Conservation (phyloP, 805 yeast species). For the Starmerella geochares region DNA sequence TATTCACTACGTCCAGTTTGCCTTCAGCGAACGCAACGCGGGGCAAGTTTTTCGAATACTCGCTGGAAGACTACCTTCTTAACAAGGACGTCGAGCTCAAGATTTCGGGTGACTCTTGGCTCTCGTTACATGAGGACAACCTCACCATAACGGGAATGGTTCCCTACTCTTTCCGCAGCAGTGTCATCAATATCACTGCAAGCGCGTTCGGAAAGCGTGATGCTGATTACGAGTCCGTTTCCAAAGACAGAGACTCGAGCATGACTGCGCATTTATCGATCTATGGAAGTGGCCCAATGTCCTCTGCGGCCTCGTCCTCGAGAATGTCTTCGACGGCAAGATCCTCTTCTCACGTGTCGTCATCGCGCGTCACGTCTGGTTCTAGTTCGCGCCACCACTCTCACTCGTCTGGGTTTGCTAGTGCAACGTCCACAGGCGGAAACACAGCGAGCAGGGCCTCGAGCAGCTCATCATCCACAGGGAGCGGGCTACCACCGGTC, state of each 20-base stretch:
- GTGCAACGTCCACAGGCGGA: conserved; percentile 20
- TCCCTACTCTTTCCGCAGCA: conserved; percentile 41
- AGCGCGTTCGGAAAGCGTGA: conserved; percentile 38
- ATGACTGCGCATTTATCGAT: conserved; percentile 21
- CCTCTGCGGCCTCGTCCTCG: conserved; percentile 9
- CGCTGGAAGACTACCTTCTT: conserved; percentile 52
- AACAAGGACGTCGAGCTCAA: conserved; percentile 26
- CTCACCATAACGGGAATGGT: conserved; percentile 57
- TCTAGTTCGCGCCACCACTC: conserved; percentile 30
- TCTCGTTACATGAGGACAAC: conserved; percentile 49
- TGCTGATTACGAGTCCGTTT: conserved; percentile 29
- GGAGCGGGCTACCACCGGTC: conserved; percentile 29
- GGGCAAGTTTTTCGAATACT: conserved; percentile 44
- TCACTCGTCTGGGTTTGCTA: conserved; percentile 12
- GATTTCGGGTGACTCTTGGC: conserved; percentile 47
- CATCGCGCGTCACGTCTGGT: conserved; percentile 19
- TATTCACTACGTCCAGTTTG: conserved; percentile 41
- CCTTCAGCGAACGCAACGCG: conserved; percentile 59
- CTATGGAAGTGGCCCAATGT: conserved; percentile 18
- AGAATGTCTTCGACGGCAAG: conserved; percentile 27
- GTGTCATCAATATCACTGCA: conserved; percentile 40
- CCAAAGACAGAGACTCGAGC: conserved; percentile 11
- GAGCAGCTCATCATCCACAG: conserved; percentile 23
- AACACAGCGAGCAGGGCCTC: conserved; percentile 25
- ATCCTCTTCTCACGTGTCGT: conserved; percentile 10